Evolutionary conservation across 805 yeast species (phyloP).

Genomic region (Middelhovenomyces tepae): DNA sequence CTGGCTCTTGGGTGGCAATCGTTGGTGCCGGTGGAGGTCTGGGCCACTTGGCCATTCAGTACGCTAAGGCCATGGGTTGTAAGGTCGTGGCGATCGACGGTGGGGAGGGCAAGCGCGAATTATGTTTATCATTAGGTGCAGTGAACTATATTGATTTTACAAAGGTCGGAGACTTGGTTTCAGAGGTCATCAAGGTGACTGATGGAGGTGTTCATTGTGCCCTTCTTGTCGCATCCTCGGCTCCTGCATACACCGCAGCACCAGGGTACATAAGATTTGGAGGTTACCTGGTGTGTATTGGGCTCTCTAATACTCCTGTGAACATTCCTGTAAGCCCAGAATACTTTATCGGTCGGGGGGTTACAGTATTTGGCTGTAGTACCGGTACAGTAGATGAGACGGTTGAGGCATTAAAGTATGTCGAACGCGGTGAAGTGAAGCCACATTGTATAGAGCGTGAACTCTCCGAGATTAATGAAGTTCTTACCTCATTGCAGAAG

Average conservation of each 20-base stretch:
- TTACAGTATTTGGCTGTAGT: no score
- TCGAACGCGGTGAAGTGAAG: no score
- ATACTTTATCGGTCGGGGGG: no score
- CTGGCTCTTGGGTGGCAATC: constrained; percentile 52
- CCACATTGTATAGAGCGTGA: no score
- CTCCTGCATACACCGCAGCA: constrained; percentile 14
- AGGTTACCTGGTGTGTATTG: constrained; percentile 20
- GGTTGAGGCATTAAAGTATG: no score
- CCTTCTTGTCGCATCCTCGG: constrained; percentile 17
- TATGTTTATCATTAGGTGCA: constrained; percentile 42
- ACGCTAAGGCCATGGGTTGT: constrained; percentile 51
- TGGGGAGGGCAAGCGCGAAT: constrained; percentile 42
- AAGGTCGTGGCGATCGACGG: constrained; percentile 50
- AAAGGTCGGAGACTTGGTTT: constrained; percentile 21
- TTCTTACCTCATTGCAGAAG: no score
- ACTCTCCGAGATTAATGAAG: no score
- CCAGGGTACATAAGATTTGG: constrained; percentile 13
- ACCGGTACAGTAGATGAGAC: no score
- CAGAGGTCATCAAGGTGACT: constrained; percentile 18
- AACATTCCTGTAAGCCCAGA: no score
- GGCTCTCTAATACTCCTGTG: no score
- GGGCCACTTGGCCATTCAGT: constrained; percentile 51
- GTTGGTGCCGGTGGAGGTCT: constrained; percentile 59
- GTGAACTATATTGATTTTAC: constrained; percentile 47
- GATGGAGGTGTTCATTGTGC: constrained; percentile 20